Evolutionary conservation across 2,329 filamentous ascomycete genomes (phyloP), one percentile per base, ranked within the genome.

Genomic region (Aspergillus viridinutans): DNA sequence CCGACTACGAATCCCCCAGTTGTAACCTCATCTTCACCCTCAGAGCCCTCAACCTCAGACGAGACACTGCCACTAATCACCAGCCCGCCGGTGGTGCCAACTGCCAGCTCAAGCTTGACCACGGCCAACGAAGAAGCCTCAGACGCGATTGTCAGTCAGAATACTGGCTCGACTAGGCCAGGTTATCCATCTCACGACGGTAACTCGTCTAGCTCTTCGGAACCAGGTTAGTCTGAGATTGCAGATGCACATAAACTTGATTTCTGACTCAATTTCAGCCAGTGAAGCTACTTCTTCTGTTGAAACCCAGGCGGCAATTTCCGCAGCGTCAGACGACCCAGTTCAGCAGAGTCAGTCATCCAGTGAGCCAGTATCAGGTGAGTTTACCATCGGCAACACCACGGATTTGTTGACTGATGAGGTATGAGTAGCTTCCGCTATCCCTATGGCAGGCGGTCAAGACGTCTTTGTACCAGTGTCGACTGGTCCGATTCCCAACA

Each of bases 381-480:
- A 26, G 23, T 47, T 23, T 6, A 7, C 8, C 20, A 26, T 23
- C 12, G 21, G 23, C 21, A 38, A 17, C 14, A 14, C 43, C 21
- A 7, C 17, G 7, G 12, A 14, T 3, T 21, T 7, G 20, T 25
- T 23, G 21, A 23, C 43, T 47, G 10, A 47, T 7, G 12, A 23
- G 5, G 6, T 43, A 14, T 47, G 23, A 47, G 5, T 23, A 51
- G 20, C 29, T 28, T 29, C 55, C 8, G 28, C 49, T 29, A 49
- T 59, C 23, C 52, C 45, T 23, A 76, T 76, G 72, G 58, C 63
- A 25, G 50, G 25, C 20, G 62, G 63, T 38, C 75, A 79, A 59
- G 69, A 79, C 61, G 68, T 77, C 17, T 80, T 80, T 61, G 53
- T 70, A 40, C 75, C 77, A 4, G 65, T 79, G 50, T 70, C 70